Conservation (phyloP, 495 filamentous ascomycete species). For the Hypomontagnella submonticulosa region DNA sequence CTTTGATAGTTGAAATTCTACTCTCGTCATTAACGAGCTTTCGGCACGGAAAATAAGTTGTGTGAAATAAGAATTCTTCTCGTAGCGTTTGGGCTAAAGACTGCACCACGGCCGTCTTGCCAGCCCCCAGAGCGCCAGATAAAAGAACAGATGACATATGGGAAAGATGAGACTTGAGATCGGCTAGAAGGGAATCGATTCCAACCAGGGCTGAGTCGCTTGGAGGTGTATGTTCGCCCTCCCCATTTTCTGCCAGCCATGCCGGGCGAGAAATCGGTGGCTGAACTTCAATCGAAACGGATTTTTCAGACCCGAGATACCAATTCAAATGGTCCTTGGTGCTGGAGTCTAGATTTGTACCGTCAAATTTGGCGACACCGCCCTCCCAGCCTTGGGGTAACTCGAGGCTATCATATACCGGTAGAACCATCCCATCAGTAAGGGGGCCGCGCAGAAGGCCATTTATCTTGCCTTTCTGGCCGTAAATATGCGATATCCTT, state of each 20-base stretch:
- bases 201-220: slow-evolving; percentile 77
- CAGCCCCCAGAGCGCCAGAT: slow-evolving; percentile 87
- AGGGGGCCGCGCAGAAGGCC: slow-evolving; percentile 85
- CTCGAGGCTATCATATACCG: slow-evolving; percentile 53
- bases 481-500: slow-evolving; percentile 66
- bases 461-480: slow-evolving; percentile 59
- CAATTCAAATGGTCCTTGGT: slow-evolving; percentile 70
- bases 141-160: slow-evolving; percentile 90
- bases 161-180: slow-evolving; percentile 76
- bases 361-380: slow-evolving; percentile 81
- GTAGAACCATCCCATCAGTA: slow-evolving; percentile 85
- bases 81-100: slow-evolving; percentile 72
- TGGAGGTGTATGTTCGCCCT: slow-evolving; percentile 63
- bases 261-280: slow-evolving; percentile 70
- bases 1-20: slow-evolving; percentile 88
- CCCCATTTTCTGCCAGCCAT: slow-evolving; percentile 57
- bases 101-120: slow-evolving; percentile 80
- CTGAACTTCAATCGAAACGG: slow-evolving; percentile 76
- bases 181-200: slow-evolving; percentile 78
- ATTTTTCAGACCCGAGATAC: slow-evolving; percentile 80
- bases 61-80: slow-evolving; percentile 74
- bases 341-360: slow-evolving; percentile 57
- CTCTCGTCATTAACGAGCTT: slow-evolving; percentile 89
- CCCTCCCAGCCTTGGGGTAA: slow-evolving; percentile 69
- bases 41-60: slow-evolving; percentile 82